Evolutionary conservation across 1,139 yeast species (phyloP).

Genomic region (Trichomonascaceae sp.): DNA sequence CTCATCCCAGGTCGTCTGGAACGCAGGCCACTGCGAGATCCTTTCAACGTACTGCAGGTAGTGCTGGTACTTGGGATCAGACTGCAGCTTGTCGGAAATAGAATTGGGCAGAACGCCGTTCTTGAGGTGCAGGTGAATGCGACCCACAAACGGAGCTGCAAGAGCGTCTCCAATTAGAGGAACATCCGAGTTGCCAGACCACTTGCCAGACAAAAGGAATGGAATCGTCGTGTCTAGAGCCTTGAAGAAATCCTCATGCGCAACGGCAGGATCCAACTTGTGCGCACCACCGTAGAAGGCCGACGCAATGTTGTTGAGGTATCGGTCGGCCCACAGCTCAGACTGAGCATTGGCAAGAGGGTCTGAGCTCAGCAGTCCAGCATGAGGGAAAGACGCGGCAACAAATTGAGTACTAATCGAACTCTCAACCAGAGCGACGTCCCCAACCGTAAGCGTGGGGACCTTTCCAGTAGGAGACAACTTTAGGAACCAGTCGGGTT

Average conservation of each 20-base stretch:
- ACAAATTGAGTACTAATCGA: slow-evolving; percentile 14
- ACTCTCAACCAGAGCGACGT: slow-evolving; percentile 14
- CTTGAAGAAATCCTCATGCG: slow-evolving; percentile 5
- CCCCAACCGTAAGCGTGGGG: slow-evolving; percentile 16
- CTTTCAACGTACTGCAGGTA: slow-evolving; percentile 7
- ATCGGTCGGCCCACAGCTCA: slow-evolving; percentile 15
- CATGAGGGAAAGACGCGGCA: slow-evolving; percentile 14
- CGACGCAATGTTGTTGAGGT: slow-evolving; percentile 9
- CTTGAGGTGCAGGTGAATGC: slow-evolving; percentile 6
- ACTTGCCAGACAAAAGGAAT: slow-evolving; percentile 6
- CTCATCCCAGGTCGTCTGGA: slow-evolving; percentile 7
- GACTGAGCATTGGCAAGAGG: slow-evolving; percentile 15
- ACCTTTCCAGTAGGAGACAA: slow-evolving; percentile 18
- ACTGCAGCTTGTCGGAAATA: slow-evolving; percentile 3
- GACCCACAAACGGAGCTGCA: slow-evolving; percentile 8
- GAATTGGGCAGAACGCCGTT: slow-evolving; percentile 5
- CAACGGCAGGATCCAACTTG: slow-evolving; percentile 4
- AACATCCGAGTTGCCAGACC: slow-evolving; percentile 6
- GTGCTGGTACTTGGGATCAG: slow-evolving; percentile 7
- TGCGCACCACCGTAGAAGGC: slow-evolving; percentile 3
- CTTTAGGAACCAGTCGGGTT: slow-evolving; percentile 18
- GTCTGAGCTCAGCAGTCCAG: slow-evolving; percentile 11
- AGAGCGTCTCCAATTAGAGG: slow-evolving; percentile 7
- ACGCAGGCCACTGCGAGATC: slow-evolving; percentile 6
- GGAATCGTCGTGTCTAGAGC: slow-evolving; percentile 7